phyloP scores from a whole-genome alignment of 345 rosid genomes.

The Eucalyptus marginata region DNA sequence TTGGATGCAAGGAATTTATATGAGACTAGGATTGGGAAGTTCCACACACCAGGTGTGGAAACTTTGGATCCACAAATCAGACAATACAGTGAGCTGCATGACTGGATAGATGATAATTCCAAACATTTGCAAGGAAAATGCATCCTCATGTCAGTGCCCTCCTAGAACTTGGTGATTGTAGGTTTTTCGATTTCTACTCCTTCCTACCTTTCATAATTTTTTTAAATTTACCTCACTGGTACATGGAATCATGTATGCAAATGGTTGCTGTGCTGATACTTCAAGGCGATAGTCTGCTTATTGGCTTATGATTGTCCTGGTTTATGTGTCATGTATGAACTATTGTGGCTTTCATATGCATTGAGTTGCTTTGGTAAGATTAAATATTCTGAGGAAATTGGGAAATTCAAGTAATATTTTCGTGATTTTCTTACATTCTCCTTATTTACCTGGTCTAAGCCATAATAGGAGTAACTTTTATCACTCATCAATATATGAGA shows the following conservation, averaged over 20 bases:
- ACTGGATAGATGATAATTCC: slow-evolving; percentile 75
- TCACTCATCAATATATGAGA: not conserved
- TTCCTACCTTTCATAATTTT: not conserved
- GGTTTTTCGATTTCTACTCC: not conserved
- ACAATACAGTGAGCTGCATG: slow-evolving; percentile 85
- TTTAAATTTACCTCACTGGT: not conserved
- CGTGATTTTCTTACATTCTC: not conserved
- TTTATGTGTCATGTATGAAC: not conserved
- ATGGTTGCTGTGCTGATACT: not conserved
- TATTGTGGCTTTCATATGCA: not conserved
- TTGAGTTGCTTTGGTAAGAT: not conserved
- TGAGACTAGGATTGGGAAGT: slow-evolving; percentile 91
- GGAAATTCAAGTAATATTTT: not conserved
- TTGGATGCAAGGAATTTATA: slow-evolving; percentile 90
- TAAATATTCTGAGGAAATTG: not conserved
- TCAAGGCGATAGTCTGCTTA: not conserved
- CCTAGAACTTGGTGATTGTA: not conserved
- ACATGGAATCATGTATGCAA: not conserved
- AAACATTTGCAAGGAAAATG: slow-evolving; percentile 53
- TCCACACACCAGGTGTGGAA: slow-evolving; percentile 44
- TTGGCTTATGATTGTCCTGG: not conserved
- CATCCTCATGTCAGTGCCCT: slow-evolving; percentile 61
- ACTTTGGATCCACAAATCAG: slow-evolving; percentile 82
- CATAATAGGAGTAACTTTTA: not conserved
- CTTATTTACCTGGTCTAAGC: not conserved